Evolutionary conservation across 2,329 filamentous ascomycete species (phyloP).

Genomic region (Ambrosiella beaveri): DNA sequence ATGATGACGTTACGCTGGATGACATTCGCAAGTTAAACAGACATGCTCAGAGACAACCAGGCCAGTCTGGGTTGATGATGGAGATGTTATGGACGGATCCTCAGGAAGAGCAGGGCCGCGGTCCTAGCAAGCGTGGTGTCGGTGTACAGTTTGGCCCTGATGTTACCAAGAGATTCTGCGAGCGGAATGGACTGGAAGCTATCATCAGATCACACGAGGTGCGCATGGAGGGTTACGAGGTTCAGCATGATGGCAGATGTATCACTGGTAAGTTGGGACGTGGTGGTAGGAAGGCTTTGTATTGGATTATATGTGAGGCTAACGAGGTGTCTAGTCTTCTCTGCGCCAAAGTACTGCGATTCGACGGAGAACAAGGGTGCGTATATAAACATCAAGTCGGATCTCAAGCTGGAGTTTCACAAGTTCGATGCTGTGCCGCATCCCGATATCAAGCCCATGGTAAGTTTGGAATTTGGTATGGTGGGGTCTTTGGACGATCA

Average conservation of each 20-base stretch:
- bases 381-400: constrained; percentile 88
- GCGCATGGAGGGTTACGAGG: constrained; percentile 97
- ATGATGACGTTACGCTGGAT: constrained; percentile 80
- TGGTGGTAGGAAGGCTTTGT: neutral
- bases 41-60: constrained; percentile 80
- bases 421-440: constrained; percentile 95
- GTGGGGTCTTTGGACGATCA: neutral
- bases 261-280: constrained; percentile 54
- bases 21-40: constrained; percentile 87
- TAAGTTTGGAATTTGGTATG: constrained; percentile 20
- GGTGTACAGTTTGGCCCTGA: constrained; percentile 95
- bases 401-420: constrained; percentile 81
- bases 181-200: constrained; percentile 84
- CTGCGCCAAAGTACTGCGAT: constrained; percentile 92
- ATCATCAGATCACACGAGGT: constrained; percentile 97
- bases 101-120: constrained; percentile 66
- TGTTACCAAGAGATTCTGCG: constrained; percentile 89
- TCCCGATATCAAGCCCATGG: constrained; percentile 88
- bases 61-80: constrained; percentile 95
- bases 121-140: constrained; percentile 90
- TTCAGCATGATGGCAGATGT: constrained; percentile 87
- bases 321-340: constrained; percentile 52
- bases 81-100: constrained; percentile 99
- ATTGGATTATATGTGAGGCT: neutral
- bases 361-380: constrained; percentile 96